Evolutionary conservation across 225 moss, liverwort and hornwort genomes (phyloP).

Genomic region (Polytrichum formosum): DNA sequence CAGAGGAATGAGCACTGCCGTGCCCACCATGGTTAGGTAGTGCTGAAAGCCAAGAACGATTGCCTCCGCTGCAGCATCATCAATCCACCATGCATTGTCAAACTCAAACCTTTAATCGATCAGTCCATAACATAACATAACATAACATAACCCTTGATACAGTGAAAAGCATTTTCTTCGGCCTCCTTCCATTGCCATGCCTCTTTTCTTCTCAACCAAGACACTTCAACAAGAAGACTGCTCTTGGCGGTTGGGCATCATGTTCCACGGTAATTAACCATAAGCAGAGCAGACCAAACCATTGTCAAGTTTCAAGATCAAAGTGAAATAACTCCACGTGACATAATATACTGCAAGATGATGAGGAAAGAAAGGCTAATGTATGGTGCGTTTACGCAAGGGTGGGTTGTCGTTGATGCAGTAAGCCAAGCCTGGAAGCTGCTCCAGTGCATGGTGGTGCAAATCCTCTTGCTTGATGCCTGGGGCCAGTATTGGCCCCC

Average conservation of each 20-base stretch:
- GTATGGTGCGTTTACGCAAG: conserved; percentile 20
- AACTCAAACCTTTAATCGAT: background rate
- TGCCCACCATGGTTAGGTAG: conserved; percentile 49
- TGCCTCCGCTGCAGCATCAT: conserved; percentile 32
- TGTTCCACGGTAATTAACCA: too few relatives aligned
- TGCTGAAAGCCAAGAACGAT: conserved; percentile 42
- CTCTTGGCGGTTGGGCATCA: too few relatives aligned
- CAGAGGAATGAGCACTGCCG: conserved; percentile 48
- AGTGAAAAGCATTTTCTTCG: too few relatives aligned
- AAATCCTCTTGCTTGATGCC: conserved; percentile 36
- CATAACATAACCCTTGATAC: background rate
- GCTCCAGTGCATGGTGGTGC: conserved; percentile 45
- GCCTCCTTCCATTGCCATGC: too few relatives aligned
- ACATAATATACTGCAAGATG: too few relatives aligned
- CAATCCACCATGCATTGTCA: background rate
- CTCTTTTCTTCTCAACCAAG: too few relatives aligned
- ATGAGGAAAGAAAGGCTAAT: too few relatives aligned
- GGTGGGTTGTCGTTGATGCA: conserved; percentile 54
- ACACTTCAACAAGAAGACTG: too few relatives aligned
- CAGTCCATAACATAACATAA: background rate
- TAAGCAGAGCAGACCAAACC: too few relatives aligned
- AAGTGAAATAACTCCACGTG: too few relatives aligned
- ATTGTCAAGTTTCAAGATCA: too few relatives aligned
- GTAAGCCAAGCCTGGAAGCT: conserved; percentile 47
- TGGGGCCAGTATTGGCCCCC: conserved; percentile 22